phyloP scores from a whole-genome alignment of 768 basidiomycete genomes.

The Paxillus involutus region DNA sequence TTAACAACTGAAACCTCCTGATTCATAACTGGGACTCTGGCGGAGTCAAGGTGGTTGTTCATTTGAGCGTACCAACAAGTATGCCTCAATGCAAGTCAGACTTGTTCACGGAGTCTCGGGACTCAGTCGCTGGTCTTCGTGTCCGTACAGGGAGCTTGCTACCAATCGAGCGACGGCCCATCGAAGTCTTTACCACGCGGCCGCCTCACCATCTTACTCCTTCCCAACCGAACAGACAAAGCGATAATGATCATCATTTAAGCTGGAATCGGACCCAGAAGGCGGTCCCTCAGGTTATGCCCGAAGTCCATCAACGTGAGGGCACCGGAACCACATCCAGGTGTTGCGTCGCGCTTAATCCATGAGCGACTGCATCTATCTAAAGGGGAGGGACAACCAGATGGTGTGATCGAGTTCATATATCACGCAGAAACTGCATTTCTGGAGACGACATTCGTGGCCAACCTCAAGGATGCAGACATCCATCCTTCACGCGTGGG shows the following conservation, averaged over 20 bases:
- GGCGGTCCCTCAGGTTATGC: constrained; percentile 45
- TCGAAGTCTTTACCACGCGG: too few species aligned
- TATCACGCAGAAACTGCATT: constrained; percentile 52
- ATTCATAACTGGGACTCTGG: too few species aligned
- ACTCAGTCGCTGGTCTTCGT: too few species aligned
- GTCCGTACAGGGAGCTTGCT: too few species aligned
- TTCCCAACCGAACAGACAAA: too few species aligned
- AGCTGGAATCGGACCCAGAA: not conserved
- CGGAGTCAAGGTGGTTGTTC: too few species aligned
- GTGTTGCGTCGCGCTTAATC: constrained; percentile 36
- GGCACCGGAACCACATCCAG: constrained; percentile 40
- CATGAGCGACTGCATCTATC: constrained; percentile 33
- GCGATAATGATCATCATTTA: not conserved
- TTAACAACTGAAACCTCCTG: too few species aligned
- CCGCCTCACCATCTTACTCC: too few species aligned
- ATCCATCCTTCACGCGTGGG: constrained; percentile 57
- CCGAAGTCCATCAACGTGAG: constrained; percentile 65
- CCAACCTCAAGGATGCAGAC: constrained; percentile 35
- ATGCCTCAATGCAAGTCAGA: too few species aligned
- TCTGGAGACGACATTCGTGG: constrained; percentile 51
- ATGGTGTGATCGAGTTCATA: constrained; percentile 50
- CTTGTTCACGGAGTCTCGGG: too few species aligned
- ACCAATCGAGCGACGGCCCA: too few species aligned
- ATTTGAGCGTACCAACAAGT: too few species aligned
- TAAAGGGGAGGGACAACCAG: constrained; percentile 43